Base-by-base conservation (phyloP, 2,329 filamentous ascomycete species). In the Trichoderma afroharzianum region DNA sequence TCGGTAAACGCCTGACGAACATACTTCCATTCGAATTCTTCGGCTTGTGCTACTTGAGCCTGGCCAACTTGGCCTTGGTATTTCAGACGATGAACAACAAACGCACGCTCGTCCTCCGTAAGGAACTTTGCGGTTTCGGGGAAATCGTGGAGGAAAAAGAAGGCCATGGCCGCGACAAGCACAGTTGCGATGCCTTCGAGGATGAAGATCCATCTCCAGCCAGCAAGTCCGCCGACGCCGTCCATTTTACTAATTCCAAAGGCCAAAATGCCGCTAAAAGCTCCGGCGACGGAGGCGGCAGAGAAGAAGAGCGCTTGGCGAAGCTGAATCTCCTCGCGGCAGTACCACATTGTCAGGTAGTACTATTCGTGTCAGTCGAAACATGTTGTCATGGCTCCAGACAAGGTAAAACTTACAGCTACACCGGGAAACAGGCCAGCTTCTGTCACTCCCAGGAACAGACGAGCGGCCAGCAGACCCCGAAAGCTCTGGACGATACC, bases 61-160 rank as follows among this genome's bases (percentile, higher is more conserved):
- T 74, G 75, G 0, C 62, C 53, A 6, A 24, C 76, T 71, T 84
- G 82, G 6, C 81, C 82, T 83, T 97, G 93, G 21, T 87, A 87
- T 72, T 90, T 90, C 26, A 97, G 83, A 0, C 94, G 87, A 18
- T 88, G 87, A 3, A 94, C 83, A 0, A 96, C 91, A 61, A 93
- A 90, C 1, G 86, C 87, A 3, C 91, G 87, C 76, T 97, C 93
- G 39, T 89, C 87, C 9, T 89, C 87, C 0, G 88, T 90, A 26
- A 97, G 85, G 78, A 97, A 97, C 0, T 76, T 87, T 0, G 93
- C 93, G 28, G 92, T 89, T 74, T 94, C 93, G 0, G 94, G 94
- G 75, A 94, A 97, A 76, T 97, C 93, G 75, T 93, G 87, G 0
- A 97, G 88, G 74, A 90, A 84, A 83, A 89, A 95, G 81, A 92